These are phyloP conservation scores for Fraxinus excelsior DNA, from an alignment of 257 asterid genomes.

Conservation along the genomic window DNA sequence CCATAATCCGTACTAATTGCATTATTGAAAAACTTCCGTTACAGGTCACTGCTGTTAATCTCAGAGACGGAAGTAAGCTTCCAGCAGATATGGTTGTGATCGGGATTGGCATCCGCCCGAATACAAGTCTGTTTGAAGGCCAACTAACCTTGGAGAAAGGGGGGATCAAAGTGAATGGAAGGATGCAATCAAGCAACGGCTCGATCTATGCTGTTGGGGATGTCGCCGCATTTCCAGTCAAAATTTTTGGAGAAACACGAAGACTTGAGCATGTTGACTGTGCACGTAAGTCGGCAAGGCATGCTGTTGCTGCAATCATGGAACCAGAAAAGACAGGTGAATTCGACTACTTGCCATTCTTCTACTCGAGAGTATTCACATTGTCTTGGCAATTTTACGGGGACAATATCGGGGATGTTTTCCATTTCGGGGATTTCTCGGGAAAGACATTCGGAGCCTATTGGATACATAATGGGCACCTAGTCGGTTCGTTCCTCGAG, in stretches of 20 bases:
- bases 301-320: slow-evolving; percentile 73
- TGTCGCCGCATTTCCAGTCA: slow-evolving; percentile 83
- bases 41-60: slow-evolving; percentile 83
- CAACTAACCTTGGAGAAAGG: slow-evolving; percentile 87
- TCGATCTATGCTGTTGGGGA: slow-evolving; percentile 87
- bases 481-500: slow-evolving; percentile 84
- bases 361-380: slow-evolving; percentile 83
- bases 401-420: slow-evolving; percentile 65
- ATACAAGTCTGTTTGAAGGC: slow-evolving; percentile 89
- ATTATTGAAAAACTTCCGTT: slow-evolving; percentile 14
- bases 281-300: slow-evolving; percentile 77
- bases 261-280: slow-evolving; percentile 88
- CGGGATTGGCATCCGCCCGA: slow-evolving; percentile 90
- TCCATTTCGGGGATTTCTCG: slow-evolving; percentile 70
- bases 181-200: slow-evolving; percentile 74
- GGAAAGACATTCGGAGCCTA: slow-evolving; percentile 66
- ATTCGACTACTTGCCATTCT: slow-evolving; percentile 80
- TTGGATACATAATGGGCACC: slow-evolving; percentile 68
- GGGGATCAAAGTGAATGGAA: slow-evolving; percentile 80
- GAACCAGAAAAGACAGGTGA: slow-evolving; percentile 60
- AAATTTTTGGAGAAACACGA: slow-evolving; percentile 66
- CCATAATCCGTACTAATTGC: neutral
- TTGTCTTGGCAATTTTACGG: slow-evolving; percentile 93
- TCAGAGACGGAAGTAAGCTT: slow-evolving; percentile 73
- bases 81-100: slow-evolving; percentile 85